Evolutionary conservation across 192 early-diverging fungal species (phyloP).

Genomic region (Pilaira anomala): DNA sequence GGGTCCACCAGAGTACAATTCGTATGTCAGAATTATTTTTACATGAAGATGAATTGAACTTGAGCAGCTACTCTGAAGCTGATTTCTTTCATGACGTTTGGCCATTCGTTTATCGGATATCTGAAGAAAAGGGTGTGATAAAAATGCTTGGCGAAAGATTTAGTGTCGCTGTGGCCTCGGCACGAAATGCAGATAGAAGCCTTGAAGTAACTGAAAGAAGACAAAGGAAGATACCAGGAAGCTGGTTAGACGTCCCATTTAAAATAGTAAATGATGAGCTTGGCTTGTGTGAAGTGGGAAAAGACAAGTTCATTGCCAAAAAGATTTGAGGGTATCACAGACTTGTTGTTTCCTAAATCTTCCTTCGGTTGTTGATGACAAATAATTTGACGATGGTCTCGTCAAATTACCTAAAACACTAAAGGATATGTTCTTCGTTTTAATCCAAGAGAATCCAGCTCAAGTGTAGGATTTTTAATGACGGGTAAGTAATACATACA

Average conservation of each 20-base stretch:
- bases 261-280: not conserved
- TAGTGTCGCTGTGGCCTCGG: not conserved
- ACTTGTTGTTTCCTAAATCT: too few species aligned
- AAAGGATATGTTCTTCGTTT: not conserved
- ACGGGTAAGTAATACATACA: not conserved
- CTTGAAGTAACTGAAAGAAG: not conserved
- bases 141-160: not conserved
- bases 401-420: not conserved
- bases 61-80: conserved; percentile 3
- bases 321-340: too few species aligned
- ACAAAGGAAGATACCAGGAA: not conserved
- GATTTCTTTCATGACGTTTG: conserved; percentile 6
- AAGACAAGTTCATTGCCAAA: not conserved
- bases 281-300: not conserved
- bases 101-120: not conserved
- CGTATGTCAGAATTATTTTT: conserved; percentile 7
- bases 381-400: conserved; percentile 8
- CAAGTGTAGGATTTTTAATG: conserved; percentile 2
- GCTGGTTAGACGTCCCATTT: not conserved
- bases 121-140: not conserved
- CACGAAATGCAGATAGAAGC: not conserved
- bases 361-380: not conserved
- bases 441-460: not conserved
- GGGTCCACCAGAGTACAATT: not conserved
- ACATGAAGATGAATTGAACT: not conserved